phyloP scores from a whole-genome alignment of 495 filamentous ascomycete species.

The Podospora appendiculata region DNA sequence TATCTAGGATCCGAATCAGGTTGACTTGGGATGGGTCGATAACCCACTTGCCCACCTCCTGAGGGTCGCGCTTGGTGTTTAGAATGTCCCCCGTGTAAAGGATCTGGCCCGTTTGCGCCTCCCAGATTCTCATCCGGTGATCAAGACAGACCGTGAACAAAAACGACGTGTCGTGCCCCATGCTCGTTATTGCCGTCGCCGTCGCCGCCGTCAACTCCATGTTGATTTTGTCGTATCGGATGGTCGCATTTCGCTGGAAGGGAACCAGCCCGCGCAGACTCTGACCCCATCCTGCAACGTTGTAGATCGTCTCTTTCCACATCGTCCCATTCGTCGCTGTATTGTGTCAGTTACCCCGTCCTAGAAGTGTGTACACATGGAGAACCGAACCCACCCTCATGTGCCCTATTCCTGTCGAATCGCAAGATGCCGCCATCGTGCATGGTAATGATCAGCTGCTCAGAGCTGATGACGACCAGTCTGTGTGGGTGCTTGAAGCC shows the following conservation, averaged over 20 bases:
- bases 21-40: slow-evolving; percentile 66
- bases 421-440: slow-evolving; percentile 75
- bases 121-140: slow-evolving; percentile 83
- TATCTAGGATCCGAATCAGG: slow-evolving; percentile 65
- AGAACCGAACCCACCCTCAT: slow-evolving; percentile 50
- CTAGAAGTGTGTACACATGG: neutral
- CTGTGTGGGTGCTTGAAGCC: slow-evolving; percentile 74
- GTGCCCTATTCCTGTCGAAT: slow-evolving; percentile 56
- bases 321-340: slow-evolving; percentile 36
- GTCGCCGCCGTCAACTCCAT: slow-evolving; percentile 58
- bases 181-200: slow-evolving; percentile 47
- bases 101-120: slow-evolving; percentile 62
- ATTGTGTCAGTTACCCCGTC: neutral
- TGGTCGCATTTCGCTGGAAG: slow-evolving; percentile 57
- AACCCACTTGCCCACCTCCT: slow-evolving; percentile 58
- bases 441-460: slow-evolving; percentile 71
- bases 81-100: slow-evolving; percentile 67
- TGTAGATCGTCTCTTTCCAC: slow-evolving; percentile 75
- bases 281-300: slow-evolving; percentile 69
- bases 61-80: slow-evolving; percentile 34
- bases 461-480: slow-evolving; percentile 61
- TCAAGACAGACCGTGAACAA: slow-evolving; percentile 82
- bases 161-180: slow-evolving; percentile 40
- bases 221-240: slow-evolving; percentile 56
- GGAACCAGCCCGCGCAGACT: slow-evolving; percentile 64